Evolutionary conservation across 2,329 filamentous ascomycete genomes (phyloP).

Genomic region (Chaetoscypha palmicola): DNA sequence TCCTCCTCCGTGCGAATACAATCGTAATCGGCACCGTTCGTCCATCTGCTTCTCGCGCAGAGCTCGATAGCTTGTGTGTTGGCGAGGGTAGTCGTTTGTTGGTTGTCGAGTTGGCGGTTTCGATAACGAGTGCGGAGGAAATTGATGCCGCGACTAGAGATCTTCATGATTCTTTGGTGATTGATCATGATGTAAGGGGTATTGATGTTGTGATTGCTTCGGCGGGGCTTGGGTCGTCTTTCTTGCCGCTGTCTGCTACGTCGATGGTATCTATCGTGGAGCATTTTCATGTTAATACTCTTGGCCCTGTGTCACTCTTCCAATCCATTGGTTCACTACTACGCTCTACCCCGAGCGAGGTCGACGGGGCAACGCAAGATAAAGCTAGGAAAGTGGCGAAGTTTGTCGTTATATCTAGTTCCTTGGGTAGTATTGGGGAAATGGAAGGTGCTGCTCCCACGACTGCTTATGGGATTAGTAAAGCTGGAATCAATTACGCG

Average conservation of each 20-base stretch:
- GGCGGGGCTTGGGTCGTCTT: conserved; percentile 36
- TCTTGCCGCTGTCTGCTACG: conserved; percentile 26
- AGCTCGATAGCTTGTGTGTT: conserved; percentile 23
- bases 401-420: conserved; percentile 33
- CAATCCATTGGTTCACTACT: conserved; percentile 38
- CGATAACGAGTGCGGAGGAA: conserved; percentile 22
- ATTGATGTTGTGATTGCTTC: conserved; percentile 47
- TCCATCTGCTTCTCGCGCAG: conserved; percentile 13
- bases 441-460: conserved; percentile 14
- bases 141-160: not conserved
- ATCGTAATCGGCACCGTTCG: conserved; percentile 37
- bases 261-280: conserved; percentile 32
- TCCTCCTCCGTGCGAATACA: conserved; percentile 33
- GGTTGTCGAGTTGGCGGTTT: conserved; percentile 29
- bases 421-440: conserved; percentile 19
- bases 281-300: conserved; percentile 39
- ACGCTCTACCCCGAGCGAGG: conserved; percentile 30
- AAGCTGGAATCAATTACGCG: conserved; percentile 34
- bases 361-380: no score
- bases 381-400: no score
- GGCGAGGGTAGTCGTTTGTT: conserved; percentile 31
- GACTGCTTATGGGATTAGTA: conserved; percentile 39
- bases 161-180: conserved; percentile 5
- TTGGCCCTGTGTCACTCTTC: conserved; percentile 38
- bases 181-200: conserved; percentile 30